Evolutionary conservation across 495 filamentous ascomycete species (phyloP).

Genomic region (Aspergillus cristatus): DNA sequence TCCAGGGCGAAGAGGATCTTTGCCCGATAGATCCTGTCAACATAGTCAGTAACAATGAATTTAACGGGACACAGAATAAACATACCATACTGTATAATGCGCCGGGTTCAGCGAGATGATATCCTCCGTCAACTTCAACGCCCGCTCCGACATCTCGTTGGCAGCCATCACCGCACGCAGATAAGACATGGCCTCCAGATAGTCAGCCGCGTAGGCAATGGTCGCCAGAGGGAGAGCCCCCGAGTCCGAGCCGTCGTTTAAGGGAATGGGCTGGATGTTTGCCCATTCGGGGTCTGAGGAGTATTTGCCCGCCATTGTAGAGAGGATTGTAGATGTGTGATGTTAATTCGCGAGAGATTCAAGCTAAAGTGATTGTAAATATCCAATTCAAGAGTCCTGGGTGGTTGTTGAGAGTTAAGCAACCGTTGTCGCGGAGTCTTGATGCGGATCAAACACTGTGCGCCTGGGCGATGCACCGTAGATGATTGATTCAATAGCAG

Average conservation of each 20-base stretch:
- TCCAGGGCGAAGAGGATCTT: slow-evolving; percentile 59
- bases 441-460: no score
- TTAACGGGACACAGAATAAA: slow-evolving; percentile 1
- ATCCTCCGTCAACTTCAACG: slow-evolving; percentile 73
- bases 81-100: slow-evolving; percentile 92
- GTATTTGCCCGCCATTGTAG: slow-evolving; percentile 41
- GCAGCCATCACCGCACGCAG: slow-evolving; percentile 85
- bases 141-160: slow-evolving; percentile 74
- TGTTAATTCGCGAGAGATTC: background rate
- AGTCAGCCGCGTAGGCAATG: slow-evolving; percentile 80
- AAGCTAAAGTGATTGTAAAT: background rate
- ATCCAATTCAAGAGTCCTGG: no score
- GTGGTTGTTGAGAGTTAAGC: no score
- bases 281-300: slow-evolving; percentile 68
- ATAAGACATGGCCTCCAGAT: slow-evolving; percentile 81
- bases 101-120: slow-evolving; percentile 89
- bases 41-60: background rate
- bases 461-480: background rate
- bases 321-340: no score
- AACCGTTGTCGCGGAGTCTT: no score
- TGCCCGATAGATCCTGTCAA: slow-evolving; percentile 70
- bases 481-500: no score
- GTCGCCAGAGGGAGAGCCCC: slow-evolving; percentile 64
- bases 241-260: slow-evolving; percentile 59
- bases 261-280: slow-evolving; percentile 70